Conservation (phyloP, 1,284 basidiomycete genomes). For the Leccinum fuscescens region DNA sequence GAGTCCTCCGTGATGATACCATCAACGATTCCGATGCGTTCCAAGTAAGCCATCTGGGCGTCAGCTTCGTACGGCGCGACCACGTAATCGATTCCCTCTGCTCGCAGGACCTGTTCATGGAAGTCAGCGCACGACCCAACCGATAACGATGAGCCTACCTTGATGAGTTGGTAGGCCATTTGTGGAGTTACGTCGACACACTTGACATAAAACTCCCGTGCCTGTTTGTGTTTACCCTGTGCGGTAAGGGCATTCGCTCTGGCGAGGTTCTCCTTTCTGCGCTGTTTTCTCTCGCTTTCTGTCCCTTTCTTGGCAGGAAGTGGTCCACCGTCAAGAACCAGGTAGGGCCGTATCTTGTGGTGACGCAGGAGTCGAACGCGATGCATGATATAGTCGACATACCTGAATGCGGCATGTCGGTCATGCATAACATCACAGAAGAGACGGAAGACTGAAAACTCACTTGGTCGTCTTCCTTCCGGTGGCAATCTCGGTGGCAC, state of each 20-base stretch:
- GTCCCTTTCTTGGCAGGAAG: constrained; percentile 93
- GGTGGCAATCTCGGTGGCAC: constrained; percentile 87
- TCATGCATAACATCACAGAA: not conserved
- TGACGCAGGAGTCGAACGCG: constrained; percentile 85
- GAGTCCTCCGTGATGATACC: constrained; percentile 98
- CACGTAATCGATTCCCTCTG: constrained; percentile 79
- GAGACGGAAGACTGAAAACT: constrained; percentile 30
- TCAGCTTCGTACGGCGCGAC: constrained; percentile 99
- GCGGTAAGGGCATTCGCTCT: constrained; percentile 72
- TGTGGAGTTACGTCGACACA: constrained; percentile 95
- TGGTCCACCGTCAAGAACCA: constrained; percentile 97
- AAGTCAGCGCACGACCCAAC: constrained; percentile 8
- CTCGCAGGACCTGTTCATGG: constrained; percentile 67
- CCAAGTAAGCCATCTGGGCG: constrained; percentile 93
- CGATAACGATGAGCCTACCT: constrained; percentile 50
- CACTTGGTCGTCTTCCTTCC: constrained; percentile 82
- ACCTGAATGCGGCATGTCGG: constrained; percentile 48
- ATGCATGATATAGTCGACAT: constrained; percentile 96
- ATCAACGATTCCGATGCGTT: constrained; percentile 80
- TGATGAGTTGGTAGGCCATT: constrained; percentile 97
- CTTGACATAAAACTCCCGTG: constrained; percentile 87
- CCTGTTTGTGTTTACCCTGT: constrained; percentile 78
- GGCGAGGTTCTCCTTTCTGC: constrained; percentile 63
- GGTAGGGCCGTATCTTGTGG: constrained; percentile 82
- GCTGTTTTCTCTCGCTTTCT: constrained; percentile 77